Percentiles rank a stretch among this genome's conserved stretches.
Conservation (phyloP, 2,329 filamentous ascomycete genomes). For the Macrophomina tecta region DNA sequence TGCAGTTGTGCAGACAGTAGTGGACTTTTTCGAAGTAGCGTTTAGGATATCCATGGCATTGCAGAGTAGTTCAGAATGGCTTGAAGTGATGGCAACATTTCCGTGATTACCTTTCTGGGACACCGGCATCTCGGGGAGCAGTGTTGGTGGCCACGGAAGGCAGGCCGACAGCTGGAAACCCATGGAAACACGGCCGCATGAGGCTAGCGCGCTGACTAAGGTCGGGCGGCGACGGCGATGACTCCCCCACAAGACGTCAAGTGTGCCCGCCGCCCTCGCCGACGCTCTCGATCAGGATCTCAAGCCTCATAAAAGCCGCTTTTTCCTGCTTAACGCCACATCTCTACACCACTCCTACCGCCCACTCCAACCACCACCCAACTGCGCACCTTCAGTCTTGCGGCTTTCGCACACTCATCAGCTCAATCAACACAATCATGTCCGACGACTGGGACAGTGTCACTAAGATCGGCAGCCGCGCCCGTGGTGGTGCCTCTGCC, state of each 20-base stretch:
- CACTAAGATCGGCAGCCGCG: slow-evolving; percentile 93
- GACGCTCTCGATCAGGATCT: slow-evolving; percentile 1
- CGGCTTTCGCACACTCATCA: slow-evolving; percentile 1
- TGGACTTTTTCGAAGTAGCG: not conserved
- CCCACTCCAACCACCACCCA: not conserved
- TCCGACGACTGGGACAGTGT: slow-evolving; percentile 80
- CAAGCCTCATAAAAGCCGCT: slow-evolving; percentile 25
- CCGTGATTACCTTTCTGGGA: slow-evolving; percentile 5
- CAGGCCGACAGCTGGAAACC: slow-evolving; percentile 22
- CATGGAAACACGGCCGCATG: slow-evolving; percentile 8
- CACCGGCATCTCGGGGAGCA: not conserved
- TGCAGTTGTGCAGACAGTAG: not conserved
- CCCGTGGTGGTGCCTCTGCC: slow-evolving; percentile 68
- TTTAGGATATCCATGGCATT: slow-evolving; percentile 8
- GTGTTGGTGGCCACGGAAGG: slow-evolving; percentile 3
- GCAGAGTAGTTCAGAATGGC: not conserved
- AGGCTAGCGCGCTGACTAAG: slow-evolving; percentile 19
- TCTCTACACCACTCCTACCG: not conserved
- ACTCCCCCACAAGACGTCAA: slow-evolving; percentile 27
- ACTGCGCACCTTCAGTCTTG: not conserved
- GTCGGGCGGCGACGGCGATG: slow-evolving; percentile 21
- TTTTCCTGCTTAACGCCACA: slow-evolving; percentile 18
- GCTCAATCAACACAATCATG: slow-evolving; percentile 50
- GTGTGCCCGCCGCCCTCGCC: slow-evolving; percentile 20
- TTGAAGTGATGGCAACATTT: not conserved